A percentile compares a stretch with the other conserved stretches of the same genome.
Conservation (phyloP, 225 moss, liverwort and hornwort genomes). For the Straminergon stramineum region DNA sequence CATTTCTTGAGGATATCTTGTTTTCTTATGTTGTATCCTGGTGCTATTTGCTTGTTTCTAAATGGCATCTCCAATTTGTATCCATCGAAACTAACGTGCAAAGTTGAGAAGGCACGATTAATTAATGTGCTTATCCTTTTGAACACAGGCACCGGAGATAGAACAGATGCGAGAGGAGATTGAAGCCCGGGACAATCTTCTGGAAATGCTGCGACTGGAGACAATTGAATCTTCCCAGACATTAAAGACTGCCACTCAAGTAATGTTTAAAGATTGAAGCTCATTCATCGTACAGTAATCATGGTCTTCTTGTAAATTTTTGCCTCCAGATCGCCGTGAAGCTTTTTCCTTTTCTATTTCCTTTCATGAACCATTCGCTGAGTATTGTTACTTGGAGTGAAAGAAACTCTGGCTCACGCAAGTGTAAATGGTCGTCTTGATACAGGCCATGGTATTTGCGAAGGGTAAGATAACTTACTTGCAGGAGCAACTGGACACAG, state of each 20-base stretch:
- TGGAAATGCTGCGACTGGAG: conserved; percentile 38
- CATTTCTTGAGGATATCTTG: neutral
- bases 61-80: neutral
- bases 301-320: neutral
- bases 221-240: conserved; percentile 30
- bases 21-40: neutral
- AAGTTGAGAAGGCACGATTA: neutral
- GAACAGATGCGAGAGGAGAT: conserved; percentile 31
- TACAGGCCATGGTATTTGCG: conserved; percentile 40
- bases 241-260: conserved; percentile 35
- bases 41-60: neutral
- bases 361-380: neutral
- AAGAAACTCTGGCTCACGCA: neutral
- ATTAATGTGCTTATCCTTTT: neutral
- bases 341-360: neutral
- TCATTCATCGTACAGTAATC: neutral
- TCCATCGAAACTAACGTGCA: neutral
- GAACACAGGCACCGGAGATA: conserved; percentile 16
- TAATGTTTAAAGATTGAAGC: conserved; percentile 8
- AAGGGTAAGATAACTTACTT: conserved; percentile 36
- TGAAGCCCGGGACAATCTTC: conserved; percentile 24
- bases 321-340: neutral
- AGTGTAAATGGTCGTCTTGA: neutral
- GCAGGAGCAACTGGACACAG: conserved; percentile 37
- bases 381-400: neutral